Evolutionary conservation across 1,284 basidiomycete genomes (phyloP).

Genomic region (Boletellus deceptivus): DNA sequence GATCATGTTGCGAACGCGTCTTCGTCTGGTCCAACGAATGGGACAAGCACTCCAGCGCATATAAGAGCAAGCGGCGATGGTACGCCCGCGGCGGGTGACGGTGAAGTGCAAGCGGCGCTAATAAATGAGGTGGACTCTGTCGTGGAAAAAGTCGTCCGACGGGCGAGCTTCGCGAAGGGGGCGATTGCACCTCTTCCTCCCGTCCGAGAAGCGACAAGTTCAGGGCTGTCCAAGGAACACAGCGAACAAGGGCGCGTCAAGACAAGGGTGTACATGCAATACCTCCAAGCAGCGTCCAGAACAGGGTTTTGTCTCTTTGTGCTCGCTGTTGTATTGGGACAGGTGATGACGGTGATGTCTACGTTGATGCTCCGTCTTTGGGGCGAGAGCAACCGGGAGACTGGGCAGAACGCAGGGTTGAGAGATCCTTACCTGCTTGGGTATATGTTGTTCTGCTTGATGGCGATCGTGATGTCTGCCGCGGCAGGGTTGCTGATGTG

Average conservation of each 20-base stretch:
- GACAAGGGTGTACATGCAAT: constrained; percentile 70
- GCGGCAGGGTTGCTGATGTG: constrained; percentile 65
- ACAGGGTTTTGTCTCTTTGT: constrained; percentile 71
- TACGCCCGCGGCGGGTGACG: constrained; percentile 33
- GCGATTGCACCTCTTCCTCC: constrained; percentile 35
- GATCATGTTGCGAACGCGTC: constrained; percentile 34
- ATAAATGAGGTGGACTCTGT: constrained; percentile 20
- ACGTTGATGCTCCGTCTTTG: constrained; percentile 77
- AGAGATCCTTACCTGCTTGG: constrained; percentile 51
- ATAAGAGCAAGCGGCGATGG: constrained; percentile 42
- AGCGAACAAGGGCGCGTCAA: constrained; percentile 85
- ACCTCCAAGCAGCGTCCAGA: constrained; percentile 78
- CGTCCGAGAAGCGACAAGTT: constrained; percentile 36
- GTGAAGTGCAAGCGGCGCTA: constrained; percentile 8
- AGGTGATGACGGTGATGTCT: constrained; percentile 54
- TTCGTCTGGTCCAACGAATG: constrained; percentile 49
- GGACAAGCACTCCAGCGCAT: constrained; percentile 51
- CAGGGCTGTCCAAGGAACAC: constrained; percentile 70
- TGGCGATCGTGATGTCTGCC: constrained; percentile 52
- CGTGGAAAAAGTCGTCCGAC: constrained; percentile 9
- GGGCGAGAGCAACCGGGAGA: constrained; percentile 73
- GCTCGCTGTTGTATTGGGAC: constrained; percentile 52
- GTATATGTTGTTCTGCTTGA: constrained; percentile 62
- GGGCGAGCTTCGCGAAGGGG: constrained; percentile 50
- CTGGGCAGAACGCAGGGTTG: constrained; percentile 59